Base-by-base conservation (phyloP, 2,329 filamentous ascomycete genomes). In the Colletotrichum theobromicola region DNA sequence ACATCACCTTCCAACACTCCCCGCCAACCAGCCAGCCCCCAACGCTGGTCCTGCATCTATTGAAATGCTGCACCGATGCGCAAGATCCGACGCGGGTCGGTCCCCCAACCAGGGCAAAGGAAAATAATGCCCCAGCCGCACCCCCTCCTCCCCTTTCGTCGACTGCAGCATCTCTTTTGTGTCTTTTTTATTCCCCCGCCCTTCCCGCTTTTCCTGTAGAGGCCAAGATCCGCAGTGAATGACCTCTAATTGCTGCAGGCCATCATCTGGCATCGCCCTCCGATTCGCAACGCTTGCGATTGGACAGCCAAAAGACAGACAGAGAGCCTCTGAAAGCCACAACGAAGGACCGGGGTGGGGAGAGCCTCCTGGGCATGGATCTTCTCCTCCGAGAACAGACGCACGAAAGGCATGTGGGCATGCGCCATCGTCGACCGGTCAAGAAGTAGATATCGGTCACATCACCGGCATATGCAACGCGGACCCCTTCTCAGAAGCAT, bases 381-480 rank as follows among this genome's bases (percentile, higher is more conserved):
- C 32, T 28, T 53, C 42, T 60, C 37, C 35, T 61, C 69, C 63
- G 53, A 28, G 42, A 21, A 50, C 13, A 63, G 32, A 63, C 67
- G 58, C 58, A 63, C 24, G 37, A 28, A 32, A 63, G 57, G 58
- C 58, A 63, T 21, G 37, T 60, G 57, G 55, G 35, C 32, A 60
- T 32, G 34, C 66, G 35, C 35, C 58, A 21, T 53, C 18, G 57
- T 37, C n/a, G 37, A 74, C 72, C 72, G 72, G 61, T 71, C 61
- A 71, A 74, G 72, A 74, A 71, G 72, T 74, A 67, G 42, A 74
- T 62, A 67, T 62, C 46, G 42, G 64, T 57, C 53, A 32, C 53
- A 74, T 74, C 50, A 60, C 67, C 53, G 61, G 53, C 67, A 70
- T 66, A 58, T 70, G 53, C 67, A 70, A 30, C 60, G 37, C 24